A percentile compares a stretch with the other conserved stretches of the same genome.
Evolutionary conservation across 1,284 basidiomycete species (phyloP).

Genomic region (Xanthoconium separans): DNA sequence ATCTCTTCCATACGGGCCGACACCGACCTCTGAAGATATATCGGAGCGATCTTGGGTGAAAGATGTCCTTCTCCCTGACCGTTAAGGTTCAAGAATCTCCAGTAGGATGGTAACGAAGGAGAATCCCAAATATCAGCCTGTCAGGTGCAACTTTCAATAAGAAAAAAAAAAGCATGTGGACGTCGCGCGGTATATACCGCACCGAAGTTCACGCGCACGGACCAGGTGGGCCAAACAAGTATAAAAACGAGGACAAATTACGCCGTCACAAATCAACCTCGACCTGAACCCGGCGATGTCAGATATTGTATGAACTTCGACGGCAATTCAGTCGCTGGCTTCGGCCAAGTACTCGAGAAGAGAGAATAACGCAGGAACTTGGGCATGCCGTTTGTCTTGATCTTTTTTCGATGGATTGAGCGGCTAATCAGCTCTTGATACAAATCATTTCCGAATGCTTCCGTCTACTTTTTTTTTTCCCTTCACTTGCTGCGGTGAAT

Average conservation of each 20-base stretch:
- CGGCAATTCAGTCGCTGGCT: slow-evolving; percentile 19
- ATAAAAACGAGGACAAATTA: slow-evolving; percentile 23
- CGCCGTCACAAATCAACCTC: slow-evolving; percentile 60
- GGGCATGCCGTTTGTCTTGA: slow-evolving; percentile 66
- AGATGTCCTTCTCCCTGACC: slow-evolving; percentile 48
- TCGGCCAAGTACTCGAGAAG: slow-evolving; percentile 30
- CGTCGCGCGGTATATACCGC: slow-evolving; percentile 28
- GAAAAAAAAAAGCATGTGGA: not conserved
- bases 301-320: slow-evolving; percentile 15
- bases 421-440: slow-evolving; percentile 72
- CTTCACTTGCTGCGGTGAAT: not conserved
- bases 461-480: not conserved
- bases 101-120: slow-evolving; percentile 32
- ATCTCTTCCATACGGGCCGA: slow-evolving; percentile 38
- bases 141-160: slow-evolving; percentile 69
- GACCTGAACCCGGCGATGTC: slow-evolving; percentile 38
- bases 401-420: slow-evolving; percentile 41
- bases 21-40: slow-evolving; percentile 22
- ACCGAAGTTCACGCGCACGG: slow-evolving; percentile 47
- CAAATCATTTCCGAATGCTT: slow-evolving; percentile 30
- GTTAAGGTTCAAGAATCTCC: slow-evolving; percentile 51
- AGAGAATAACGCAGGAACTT: slow-evolving; percentile 53
- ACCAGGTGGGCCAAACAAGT: slow-evolving; percentile 36
- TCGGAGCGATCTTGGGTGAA: slow-evolving; percentile 49
- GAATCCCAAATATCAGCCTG: slow-evolving; percentile 68